A percentile compares a stretch with the other conserved stretches of the same genome.
These are phyloP conservation scores for Schwanniomyces sp. DNA, from an alignment of 805 yeast genomes.

Conservation along the genomic window DNA sequence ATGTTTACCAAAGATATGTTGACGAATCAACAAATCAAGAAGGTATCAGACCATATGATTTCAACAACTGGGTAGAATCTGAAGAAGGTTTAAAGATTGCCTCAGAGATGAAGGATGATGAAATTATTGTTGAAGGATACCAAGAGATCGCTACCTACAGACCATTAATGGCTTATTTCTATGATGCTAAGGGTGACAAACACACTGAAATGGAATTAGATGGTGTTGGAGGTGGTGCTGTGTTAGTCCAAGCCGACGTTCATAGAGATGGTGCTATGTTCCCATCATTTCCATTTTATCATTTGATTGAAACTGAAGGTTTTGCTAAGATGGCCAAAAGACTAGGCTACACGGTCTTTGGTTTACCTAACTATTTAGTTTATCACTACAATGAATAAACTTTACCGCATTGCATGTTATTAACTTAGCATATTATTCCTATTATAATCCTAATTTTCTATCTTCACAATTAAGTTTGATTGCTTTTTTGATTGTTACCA, in stretches of 20 bases:
- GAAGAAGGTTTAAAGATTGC: conserved; percentile 82
- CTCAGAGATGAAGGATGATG: conserved; percentile 72
- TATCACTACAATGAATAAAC: conserved; percentile 80
- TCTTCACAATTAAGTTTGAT: neutral
- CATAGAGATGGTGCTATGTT: conserved; percentile 99
- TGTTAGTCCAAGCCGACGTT: conserved; percentile 94
- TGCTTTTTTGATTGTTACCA: neutral
- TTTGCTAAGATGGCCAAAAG: conserved; percentile 98
- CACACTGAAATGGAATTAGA: conserved; percentile 80
- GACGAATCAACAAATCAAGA: conserved; percentile 57
- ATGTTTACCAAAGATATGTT: conserved; percentile 82
- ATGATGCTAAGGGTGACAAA: conserved; percentile 61
- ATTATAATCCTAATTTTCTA: neutral
- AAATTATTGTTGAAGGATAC: conserved; percentile 93
- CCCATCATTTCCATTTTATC: conserved; percentile 97
- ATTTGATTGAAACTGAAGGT: conserved; percentile 96
- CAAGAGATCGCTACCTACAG: conserved; percentile 91
- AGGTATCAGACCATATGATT: conserved; percentile 84
- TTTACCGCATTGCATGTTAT: neutral
- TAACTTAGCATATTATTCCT: neutral
- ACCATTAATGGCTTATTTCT: conserved; percentile 88
- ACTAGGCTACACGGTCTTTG: conserved; percentile 85
- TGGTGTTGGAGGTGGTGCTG: conserved; percentile 98
- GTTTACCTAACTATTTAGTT: conserved; percentile 92
- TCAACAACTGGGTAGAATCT: conserved; percentile 90